Evolutionary conservation across 2,329 filamentous ascomycete genomes (phyloP), one percentile per base, ranked within the genome.

Genomic region (Aspergillus calidoustus): DNA sequence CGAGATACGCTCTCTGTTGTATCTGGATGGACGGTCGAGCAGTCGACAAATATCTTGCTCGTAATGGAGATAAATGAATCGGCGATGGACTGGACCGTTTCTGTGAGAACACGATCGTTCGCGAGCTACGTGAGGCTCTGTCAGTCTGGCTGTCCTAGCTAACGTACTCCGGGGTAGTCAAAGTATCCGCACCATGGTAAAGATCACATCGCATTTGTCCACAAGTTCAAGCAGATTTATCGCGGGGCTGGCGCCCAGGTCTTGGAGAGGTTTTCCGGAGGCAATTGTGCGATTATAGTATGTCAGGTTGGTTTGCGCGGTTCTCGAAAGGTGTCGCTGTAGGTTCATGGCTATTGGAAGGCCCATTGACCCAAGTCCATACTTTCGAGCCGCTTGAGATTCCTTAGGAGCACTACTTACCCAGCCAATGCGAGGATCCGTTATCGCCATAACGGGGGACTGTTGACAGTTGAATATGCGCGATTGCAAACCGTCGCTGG

Each of bases 11-110:
- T 68, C 6, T 77, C 75, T 1, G 90, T 92, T 52, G 54, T 56
- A 15, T 91, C 87, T 0, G 93, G 92, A 72, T 94, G 91, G 41
- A 96, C 87, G 6, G 93, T 96, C 3, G 91, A 94, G 82, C 90
- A 93, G 71, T 96, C 92, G 19, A 96, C 85, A 67, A 96, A 89
- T 34, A 96, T 81, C 81, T 96, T 97, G 66, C 88, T 89, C 34
- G 82, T 82, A 38, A 91, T 69, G 0, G 71, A 67, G 9, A 68
- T 65, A 3, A 67, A 69, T 1, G 64, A 71, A 43, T 53, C 66
- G 47, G 71, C 51, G 1, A 69, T 70, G 5, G 72, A 66, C n/a
- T 67, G 67, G 55, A 74, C 63, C 1, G 78, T 63, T 5, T 68
- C 66, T 54, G 73, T 60, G 5, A 80, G 71, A 25, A 79, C 77